Evolutionary conservation across 345 rosid species (phyloP).

Genomic region (Bruguiera gymnorhiza): DNA sequence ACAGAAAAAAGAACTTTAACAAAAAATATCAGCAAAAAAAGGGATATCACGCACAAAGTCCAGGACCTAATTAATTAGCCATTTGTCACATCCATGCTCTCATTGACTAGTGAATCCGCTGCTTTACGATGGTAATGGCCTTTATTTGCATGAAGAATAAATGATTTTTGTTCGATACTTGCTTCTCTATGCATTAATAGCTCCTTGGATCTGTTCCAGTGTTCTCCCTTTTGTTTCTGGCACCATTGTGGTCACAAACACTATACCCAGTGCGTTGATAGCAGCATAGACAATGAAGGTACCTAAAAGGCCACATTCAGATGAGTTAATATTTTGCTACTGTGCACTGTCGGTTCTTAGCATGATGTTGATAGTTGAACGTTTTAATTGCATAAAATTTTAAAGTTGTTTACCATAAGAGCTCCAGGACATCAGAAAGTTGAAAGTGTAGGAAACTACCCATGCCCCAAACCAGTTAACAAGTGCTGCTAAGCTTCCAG

Average conservation of each 20-base stretch:
- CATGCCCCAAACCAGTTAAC: conserved; percentile 98
- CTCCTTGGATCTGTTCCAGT: conserved; percentile 80
- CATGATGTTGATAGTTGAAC: neutral
- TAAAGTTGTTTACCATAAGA: conserved; percentile 55
- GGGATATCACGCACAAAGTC: too few species aligned
- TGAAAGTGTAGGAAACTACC: conserved; percentile 85
- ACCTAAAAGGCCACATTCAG: conserved; percentile 22
- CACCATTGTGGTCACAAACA: conserved; percentile 55
- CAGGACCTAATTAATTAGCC: too few species aligned
- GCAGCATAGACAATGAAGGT: conserved; percentile 73
- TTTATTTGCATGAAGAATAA: conserved; percentile 1
- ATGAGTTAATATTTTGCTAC: neutral
- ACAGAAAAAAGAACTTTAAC: too few species aligned
- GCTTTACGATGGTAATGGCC: neutral
- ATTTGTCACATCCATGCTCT: too few species aligned
- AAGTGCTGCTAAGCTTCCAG: conserved; percentile 84
- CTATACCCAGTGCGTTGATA: conserved; percentile 53
- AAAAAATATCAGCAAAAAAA: too few species aligned
- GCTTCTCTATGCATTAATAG: conserved; percentile 47
- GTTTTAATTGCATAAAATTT: neutral
- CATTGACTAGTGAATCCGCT: too few species aligned
- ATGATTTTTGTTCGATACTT: conserved; percentile 3
- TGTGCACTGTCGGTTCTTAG: neutral
- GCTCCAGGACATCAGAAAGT: conserved; percentile 93
- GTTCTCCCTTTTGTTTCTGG: conserved; percentile 94